phyloP scores from a whole-genome alignment of 305 asterid genomes.

The Fraxinus dipetala region DNA sequence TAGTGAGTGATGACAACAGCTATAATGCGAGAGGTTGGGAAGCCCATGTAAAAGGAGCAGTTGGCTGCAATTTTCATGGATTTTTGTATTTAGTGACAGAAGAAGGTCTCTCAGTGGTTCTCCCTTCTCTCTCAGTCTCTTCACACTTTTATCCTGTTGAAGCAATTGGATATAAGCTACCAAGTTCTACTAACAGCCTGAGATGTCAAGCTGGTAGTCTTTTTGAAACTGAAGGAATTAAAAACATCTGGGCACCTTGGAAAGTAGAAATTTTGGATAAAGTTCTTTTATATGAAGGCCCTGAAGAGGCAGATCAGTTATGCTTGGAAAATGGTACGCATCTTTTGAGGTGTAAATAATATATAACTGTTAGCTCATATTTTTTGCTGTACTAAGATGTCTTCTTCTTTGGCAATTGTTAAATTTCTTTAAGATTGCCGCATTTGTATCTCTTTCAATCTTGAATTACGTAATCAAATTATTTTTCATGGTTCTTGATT shows the following conservation, averaged over 20 bases:
- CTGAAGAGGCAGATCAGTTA: conserved; percentile 77
- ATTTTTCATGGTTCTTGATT: conserved; percentile 2
- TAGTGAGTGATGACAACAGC: conserved; percentile 51
- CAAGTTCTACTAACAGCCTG: conserved; percentile 33
- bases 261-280: conserved; percentile 89
- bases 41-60: conserved; percentile 54
- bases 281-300: conserved; percentile 72
- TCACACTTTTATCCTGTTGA: conserved; percentile 68
- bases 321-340: conserved; percentile 80
- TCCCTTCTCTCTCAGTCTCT: conserved; percentile 68
- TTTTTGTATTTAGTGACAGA: conserved; percentile 71
- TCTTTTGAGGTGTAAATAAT: conserved; percentile 19
- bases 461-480: conserved; percentile 8
- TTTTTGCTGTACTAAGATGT: not conserved
- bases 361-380: not conserved
- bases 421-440: not conserved
- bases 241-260: conserved; percentile 66
- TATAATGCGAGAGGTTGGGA: conserved; percentile 46
- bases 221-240: conserved; percentile 37
- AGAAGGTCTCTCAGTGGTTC: conserved; percentile 79
- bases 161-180: conserved; percentile 63
- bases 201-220: conserved; percentile 37
- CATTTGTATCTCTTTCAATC: not conserved
- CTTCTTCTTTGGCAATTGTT: conserved; percentile 13
- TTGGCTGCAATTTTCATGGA: conserved; percentile 80